A percentile compares a stretch with the other conserved stretches of the same genome.
phyloP scores from a whole-genome alignment of 2,329 filamentous ascomycete genomes.

The Pezicula neosporulosa region DNA sequence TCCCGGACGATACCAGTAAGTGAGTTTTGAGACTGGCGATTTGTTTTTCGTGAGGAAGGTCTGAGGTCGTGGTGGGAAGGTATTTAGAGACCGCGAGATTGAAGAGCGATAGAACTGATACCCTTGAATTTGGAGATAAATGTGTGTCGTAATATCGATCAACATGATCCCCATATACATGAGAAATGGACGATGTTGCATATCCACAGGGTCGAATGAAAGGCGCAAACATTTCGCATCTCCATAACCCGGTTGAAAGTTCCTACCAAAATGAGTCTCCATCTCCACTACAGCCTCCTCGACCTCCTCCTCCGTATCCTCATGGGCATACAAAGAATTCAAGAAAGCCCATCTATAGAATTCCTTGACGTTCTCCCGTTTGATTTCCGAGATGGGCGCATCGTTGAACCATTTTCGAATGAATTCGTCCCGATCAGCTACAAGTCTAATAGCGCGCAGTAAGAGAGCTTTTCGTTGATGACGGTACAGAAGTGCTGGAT shows the following conservation, averaged over 20 bases:
- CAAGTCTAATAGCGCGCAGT: conserved; percentile 40
- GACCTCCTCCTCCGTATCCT: conserved; percentile 42
- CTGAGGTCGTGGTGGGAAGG: conserved; percentile 48
- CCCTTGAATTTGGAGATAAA: conserved; percentile 31
- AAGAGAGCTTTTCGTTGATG: conserved; percentile 45
- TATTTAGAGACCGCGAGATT: conserved; percentile 32
- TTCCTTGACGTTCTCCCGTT: conserved; percentile 52
- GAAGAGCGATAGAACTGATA: conserved; percentile 42
- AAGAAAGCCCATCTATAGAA: conserved; percentile 55
- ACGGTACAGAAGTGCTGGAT: conserved; percentile 37
- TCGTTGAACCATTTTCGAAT: conserved; percentile 52
- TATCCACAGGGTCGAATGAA: conserved; percentile 51
- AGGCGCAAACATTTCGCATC: conserved; percentile 46
- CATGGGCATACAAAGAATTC: conserved; percentile 39
- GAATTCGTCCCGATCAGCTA: conserved; percentile 47
- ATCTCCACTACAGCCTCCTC: conserved; percentile 45
- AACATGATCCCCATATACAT: conserved; percentile 46
- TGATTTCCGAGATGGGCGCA: conserved; percentile 44
- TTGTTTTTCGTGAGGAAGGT: conserved; percentile 35
- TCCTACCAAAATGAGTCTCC: conserved; percentile 43
- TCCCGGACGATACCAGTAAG: conserved; percentile 57
- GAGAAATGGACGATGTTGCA: conserved; percentile 46
- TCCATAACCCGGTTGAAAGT: conserved; percentile 45
- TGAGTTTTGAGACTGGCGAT: conserved; percentile 41
- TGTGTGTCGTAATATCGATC: conserved; percentile 16